Base-by-base conservation (phyloP, 2,329 filamentous ascomycete genomes). In the Phialophora expanda region DNA sequence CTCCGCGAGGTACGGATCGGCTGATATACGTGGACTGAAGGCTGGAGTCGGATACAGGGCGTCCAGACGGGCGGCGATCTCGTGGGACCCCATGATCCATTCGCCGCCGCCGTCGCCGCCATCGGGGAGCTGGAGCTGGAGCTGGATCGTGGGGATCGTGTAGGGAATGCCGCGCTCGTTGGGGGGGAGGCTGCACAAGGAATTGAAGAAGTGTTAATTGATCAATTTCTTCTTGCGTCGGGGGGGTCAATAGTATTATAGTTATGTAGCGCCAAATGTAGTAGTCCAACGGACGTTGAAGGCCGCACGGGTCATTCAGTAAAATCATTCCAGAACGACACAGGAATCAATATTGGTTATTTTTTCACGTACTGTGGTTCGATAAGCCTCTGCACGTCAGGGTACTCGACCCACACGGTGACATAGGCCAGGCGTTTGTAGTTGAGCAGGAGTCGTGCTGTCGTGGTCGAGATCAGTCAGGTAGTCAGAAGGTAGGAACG, bases 11-110 rank as follows among this genome's bases (percentile, higher is more conserved):
- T 54, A 17, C 7, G 50, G 50, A 17, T 54, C 50, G 8, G 54
- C 12, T 11, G 54, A 11, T 4, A 56, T 24, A 8, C 26, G 9
- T n/a, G 57, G 17, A 20, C 22, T 22, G 44, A 55, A n/a, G 9
- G 61, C 3, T 17, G 30, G 30, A 20, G 38, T 9, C 9, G 61
- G 61, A 30, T 63, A 63, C 5, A 44, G 24, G 14, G 14, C 6
- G 22, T 63, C 61, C 12, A 63, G 50, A 20, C 54, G 51, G 14
- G 11, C 17, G 24, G 53, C 53, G 38, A 63, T 63, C 24, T 44
- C 22, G 20, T 5, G 20, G 11, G 61, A 63, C n/a, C 57, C 61
- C 61, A 56, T 63, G 34, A 63, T 46, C 51, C 54, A 63, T 48
- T 50, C 54, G 38, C 61, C 53, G 22, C 4, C 1, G 6, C 34